Conservation (phyloP, 2,329 filamentous ascomycete genomes). For the Botrytis elliptica region DNA sequence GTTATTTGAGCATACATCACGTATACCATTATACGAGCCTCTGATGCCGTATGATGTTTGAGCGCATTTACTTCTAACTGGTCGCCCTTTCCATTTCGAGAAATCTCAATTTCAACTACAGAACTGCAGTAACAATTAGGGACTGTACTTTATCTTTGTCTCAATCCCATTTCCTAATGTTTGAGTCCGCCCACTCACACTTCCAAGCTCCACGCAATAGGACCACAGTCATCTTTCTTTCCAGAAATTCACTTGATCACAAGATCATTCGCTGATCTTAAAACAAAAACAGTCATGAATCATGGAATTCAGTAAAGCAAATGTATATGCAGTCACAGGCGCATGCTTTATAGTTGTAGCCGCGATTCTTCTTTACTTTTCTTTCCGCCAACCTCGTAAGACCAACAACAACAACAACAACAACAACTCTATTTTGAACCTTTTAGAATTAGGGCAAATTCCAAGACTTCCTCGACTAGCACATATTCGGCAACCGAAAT, state of each 20-base stretch:
- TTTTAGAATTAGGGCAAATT: background rate
- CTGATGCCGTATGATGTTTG: background rate
- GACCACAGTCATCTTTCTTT: background rate
- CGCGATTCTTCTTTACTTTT: background rate
- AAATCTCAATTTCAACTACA: background rate
- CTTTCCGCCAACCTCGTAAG: background rate
- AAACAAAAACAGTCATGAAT: background rate
- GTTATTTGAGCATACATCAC: background rate
- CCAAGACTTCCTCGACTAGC: background rate
- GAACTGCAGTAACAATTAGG: background rate
- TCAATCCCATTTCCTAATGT: background rate
- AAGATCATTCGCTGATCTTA: background rate
- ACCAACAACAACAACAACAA: background rate
- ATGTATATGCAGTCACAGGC: background rate
- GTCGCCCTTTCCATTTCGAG: background rate
- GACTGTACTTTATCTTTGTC: background rate
- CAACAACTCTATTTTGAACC: background rate
- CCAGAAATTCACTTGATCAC: background rate
- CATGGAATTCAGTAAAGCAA: background rate
- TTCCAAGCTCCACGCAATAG: background rate
- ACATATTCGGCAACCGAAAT: background rate
- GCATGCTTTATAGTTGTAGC: conserved; percentile 1
- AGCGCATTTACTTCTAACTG: background rate
- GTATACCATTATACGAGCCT: background rate
- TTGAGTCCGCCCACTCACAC: background rate